phyloP scores from a whole-genome alignment of 306 rosid genomes.

The Trifolium subterraneum region DNA sequence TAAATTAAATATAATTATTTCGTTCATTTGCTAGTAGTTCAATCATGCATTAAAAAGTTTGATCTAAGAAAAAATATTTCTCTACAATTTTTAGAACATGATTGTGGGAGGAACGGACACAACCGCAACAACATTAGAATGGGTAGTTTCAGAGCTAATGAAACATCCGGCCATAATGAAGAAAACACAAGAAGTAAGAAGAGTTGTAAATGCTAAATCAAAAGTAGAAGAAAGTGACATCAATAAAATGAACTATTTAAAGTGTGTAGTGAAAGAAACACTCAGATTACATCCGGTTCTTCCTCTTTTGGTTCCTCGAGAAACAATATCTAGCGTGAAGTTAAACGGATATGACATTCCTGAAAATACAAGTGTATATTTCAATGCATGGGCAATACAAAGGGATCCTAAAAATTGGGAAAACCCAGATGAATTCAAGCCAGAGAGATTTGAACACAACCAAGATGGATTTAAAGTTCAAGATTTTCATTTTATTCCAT shows the following conservation, averaged over 20 bases:
- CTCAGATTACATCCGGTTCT: not conserved
- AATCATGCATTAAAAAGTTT: not conserved
- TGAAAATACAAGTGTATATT: not conserved
- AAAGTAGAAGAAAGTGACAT: conserved; percentile 4
- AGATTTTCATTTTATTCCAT: not conserved
- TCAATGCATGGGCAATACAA: not conserved
- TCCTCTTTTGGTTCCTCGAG: conserved; percentile 6
- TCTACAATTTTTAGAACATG: not conserved
- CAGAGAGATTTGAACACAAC: not conserved
- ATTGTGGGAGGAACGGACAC: not conserved
- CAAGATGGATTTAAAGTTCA: not conserved
- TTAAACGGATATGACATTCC: not conserved
- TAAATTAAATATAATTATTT: not conserved
- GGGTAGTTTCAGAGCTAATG: not conserved
- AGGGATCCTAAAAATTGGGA: not conserved
- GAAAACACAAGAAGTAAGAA: not conserved
- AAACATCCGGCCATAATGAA: not conserved
- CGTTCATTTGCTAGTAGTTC: not conserved
- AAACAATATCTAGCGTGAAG: not conserved
- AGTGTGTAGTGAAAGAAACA: not conserved
- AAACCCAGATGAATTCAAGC: not conserved
- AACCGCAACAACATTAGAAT: not conserved
- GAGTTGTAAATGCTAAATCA: not conserved
- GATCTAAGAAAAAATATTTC: not conserved
- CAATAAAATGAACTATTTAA: not conserved